Conservation (phyloP, 2,329 filamentous ascomycete species). For the Pseudonectria buxi region DNA sequence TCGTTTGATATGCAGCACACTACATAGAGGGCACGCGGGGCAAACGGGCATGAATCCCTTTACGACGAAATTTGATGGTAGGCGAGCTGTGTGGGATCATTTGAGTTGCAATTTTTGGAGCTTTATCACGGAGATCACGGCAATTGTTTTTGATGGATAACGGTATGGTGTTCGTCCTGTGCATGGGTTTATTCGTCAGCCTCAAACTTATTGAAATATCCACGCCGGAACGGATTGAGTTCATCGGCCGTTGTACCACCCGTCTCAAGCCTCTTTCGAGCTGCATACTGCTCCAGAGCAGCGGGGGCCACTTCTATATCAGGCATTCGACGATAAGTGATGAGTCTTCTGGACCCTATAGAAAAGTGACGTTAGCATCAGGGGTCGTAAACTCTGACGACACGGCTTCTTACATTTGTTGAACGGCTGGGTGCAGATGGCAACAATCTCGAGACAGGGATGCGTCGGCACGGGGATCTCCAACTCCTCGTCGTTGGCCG, state of each 20-base stretch:
- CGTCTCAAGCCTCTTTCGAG: slow-evolving; percentile 21
- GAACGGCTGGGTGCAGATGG: slow-evolving; percentile 77
- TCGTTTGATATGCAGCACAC: slow-evolving; percentile 9
- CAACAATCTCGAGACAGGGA: slow-evolving; percentile 64
- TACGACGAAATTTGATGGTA: slow-evolving; percentile 13
- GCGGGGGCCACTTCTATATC: slow-evolving; percentile 47
- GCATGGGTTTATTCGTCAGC: slow-evolving; percentile 21
- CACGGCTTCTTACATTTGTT: slow-evolving; percentile 66
- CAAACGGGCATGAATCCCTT: slow-evolving; percentile 8
- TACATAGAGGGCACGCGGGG: slow-evolving; percentile 18
- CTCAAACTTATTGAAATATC: slow-evolving; percentile 52
- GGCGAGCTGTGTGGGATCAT: slow-evolving; percentile 9
- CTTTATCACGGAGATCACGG: slow-evolving; percentile 15
- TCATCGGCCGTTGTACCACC: slow-evolving; percentile 49
- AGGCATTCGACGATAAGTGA: slow-evolving; percentile 72
- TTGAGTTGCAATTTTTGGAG: slow-evolving; percentile 10
- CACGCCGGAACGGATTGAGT: slow-evolving; percentile 53
- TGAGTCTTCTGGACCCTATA: slow-evolving; percentile 75
- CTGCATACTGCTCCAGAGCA: slow-evolving; percentile 32
- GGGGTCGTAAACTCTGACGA: background rate
- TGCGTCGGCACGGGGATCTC: slow-evolving; percentile 74
- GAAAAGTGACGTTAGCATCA: slow-evolving; percentile 1
- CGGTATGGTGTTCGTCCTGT: slow-evolving; percentile 13
- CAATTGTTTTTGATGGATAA: slow-evolving; percentile 16
- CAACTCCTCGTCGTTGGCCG: slow-evolving; percentile 69